Conservation (phyloP, 768 basidiomycete genomes). For the Tricholoma saponaceum region DNA sequence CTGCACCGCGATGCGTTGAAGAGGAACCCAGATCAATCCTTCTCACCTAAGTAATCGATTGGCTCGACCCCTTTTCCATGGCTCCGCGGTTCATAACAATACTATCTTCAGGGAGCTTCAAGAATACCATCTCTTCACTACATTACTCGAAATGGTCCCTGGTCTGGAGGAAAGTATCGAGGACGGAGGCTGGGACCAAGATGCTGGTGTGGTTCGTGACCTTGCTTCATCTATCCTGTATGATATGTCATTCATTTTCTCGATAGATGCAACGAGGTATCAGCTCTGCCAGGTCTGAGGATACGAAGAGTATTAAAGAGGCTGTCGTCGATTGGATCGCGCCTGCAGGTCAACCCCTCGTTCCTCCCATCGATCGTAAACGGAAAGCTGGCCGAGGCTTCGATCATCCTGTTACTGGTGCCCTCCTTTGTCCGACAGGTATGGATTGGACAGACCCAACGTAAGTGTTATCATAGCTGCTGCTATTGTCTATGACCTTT, state of each 20-base stretch:
- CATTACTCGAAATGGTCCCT: slow-evolving; percentile 7
- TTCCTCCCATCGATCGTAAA: background rate
- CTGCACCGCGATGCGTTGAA: background rate
- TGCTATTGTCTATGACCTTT: background rate
- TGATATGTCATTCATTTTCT: no score
- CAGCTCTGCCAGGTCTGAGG: background rate
- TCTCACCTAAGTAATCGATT: background rate
- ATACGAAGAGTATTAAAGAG: background rate
- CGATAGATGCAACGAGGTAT: background rate
- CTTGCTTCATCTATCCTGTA: background rate
- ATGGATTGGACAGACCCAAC: background rate
- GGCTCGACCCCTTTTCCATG: background rate
- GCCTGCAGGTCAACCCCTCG: background rate
- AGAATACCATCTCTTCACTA: slow-evolving; percentile 3
- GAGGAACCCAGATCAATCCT: background rate
- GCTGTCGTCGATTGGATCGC: background rate
- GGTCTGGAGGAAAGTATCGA: slow-evolving; percentile 2
- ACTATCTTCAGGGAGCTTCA: background rate
- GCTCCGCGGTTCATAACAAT: background rate
- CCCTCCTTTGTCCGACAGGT: background rate
- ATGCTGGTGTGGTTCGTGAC: background rate
- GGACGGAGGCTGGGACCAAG: background rate
- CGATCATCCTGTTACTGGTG: background rate
- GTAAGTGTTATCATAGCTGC: background rate
- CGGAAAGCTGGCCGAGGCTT: background rate